These are phyloP conservation scores for Xylaria arbuscula DNA, from an alignment of 2,329 filamentous ascomycete species.

Conservation along the genomic window DNA sequence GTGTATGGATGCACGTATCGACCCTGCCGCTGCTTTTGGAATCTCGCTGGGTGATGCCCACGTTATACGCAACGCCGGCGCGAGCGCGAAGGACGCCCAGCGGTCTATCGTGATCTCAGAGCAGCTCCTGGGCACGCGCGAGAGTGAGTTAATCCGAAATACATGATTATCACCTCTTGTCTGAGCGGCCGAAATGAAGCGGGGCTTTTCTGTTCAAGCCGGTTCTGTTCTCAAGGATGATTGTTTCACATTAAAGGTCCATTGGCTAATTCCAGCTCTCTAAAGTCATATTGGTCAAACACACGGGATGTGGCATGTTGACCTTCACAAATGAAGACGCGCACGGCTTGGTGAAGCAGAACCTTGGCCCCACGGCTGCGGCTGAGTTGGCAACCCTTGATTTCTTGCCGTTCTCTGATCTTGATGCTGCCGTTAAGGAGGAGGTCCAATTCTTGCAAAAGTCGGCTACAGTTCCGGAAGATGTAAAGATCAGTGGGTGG, in stretches of 20 bases:
- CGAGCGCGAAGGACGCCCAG: slow-evolving; percentile 73
- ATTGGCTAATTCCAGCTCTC: slow-evolving; percentile 3
- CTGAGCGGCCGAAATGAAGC: not conserved
- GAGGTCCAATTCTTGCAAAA: slow-evolving; percentile 73
- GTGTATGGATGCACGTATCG: slow-evolving; percentile 83
- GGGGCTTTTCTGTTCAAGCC: too few relatives aligned
- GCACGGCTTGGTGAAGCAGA: slow-evolving; percentile 65
- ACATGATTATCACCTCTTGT: too few relatives aligned
- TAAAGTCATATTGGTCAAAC: slow-evolving; percentile 74
- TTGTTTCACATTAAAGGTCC: not conserved
- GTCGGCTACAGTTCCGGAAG: slow-evolving; percentile 68
- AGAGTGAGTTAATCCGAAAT: slow-evolving; percentile 54
- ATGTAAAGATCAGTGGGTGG: slow-evolving; percentile 75
- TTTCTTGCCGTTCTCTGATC: slow-evolving; percentile 73
- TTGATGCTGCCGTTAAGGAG: slow-evolving; percentile 72
- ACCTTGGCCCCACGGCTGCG: slow-evolving; percentile 64
- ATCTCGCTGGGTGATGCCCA: slow-evolving; percentile 81
- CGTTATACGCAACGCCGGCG: slow-evolving; percentile 80
- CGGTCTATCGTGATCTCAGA: slow-evolving; percentile 82
- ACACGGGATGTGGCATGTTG: slow-evolving; percentile 79
- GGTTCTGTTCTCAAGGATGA: not conserved
- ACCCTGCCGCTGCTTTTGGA: slow-evolving; percentile 75
- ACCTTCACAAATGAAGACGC: slow-evolving; percentile 72
- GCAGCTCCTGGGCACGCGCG: slow-evolving; percentile 79
- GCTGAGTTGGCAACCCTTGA: slow-evolving; percentile 61